Conservation (phyloP, 2,329 filamentous ascomycete genomes). For the Hypoxylon sp. region DNA sequence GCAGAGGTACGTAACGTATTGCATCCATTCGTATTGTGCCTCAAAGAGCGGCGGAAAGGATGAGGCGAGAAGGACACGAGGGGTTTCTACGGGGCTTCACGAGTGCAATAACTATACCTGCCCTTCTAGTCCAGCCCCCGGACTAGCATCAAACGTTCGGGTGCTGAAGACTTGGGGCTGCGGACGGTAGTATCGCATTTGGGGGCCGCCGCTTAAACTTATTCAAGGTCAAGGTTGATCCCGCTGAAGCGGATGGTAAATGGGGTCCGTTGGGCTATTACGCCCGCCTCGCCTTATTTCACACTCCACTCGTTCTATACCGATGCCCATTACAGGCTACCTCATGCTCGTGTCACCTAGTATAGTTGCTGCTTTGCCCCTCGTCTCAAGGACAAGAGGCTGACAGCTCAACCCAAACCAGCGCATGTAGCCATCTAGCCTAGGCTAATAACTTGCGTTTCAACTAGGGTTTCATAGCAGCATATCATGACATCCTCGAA, state of each 20-base stretch:
- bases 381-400: conserved; percentile 8
- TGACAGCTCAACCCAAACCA: conserved; percentile 31
- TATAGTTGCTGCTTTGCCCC: conserved; percentile 1
- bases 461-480: conserved; percentile 70
- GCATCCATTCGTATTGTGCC: neutral
- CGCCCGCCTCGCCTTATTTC: conserved; percentile 15
- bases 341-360: conserved; percentile 16
- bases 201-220: conserved; percentile 30
- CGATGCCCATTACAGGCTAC: conserved; percentile 11
- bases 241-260: conserved; percentile 4
- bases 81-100: neutral
- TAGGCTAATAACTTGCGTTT: conserved; percentile 18
- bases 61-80: conserved; percentile 2
- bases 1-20: conserved; percentile 42
- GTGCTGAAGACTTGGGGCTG: conserved; percentile 12
- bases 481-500: conserved; percentile 72
- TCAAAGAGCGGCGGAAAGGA: conserved; percentile 1
- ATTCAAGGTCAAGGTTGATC: conserved; percentile 18
- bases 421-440: conserved; percentile 7
- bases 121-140: conserved; percentile 19
- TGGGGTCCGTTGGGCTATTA: conserved; percentile 33
- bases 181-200: conserved; percentile 25
- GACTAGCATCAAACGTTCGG: conserved; percentile 7
- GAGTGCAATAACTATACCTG: conserved; percentile 7
- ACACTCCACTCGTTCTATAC: conserved; percentile 6